Percentiles rank a stretch among this genome's conserved stretches.
Evolutionary conservation across 2,329 filamentous ascomycete genomes (phyloP).

Genomic region (Claviceps monticola): DNA sequence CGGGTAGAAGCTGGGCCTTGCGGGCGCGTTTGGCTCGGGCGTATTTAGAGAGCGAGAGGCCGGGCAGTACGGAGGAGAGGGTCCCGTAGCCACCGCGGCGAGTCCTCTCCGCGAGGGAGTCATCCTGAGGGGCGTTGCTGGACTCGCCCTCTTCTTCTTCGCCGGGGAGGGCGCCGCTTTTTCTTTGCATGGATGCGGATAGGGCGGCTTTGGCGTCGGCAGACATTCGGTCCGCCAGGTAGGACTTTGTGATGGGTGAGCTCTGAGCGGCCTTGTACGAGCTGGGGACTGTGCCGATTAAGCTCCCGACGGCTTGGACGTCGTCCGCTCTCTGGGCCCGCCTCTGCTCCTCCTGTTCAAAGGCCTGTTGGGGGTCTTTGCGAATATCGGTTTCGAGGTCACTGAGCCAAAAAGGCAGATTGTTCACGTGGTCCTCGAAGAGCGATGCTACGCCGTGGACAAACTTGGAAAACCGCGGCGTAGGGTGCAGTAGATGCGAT

Average conservation of each 20-base stretch:
- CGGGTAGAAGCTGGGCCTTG: slow-evolving; percentile 46
- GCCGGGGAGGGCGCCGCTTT: slow-evolving; percentile 13
- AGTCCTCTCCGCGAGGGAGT: slow-evolving; percentile 9
- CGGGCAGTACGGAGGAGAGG: slow-evolving; percentile 62
- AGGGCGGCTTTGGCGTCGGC: slow-evolving; percentile 26
- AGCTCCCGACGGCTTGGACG: slow-evolving; percentile 77
- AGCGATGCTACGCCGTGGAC: slow-evolving; percentile 83
- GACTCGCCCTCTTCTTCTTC: slow-evolving; percentile 24
- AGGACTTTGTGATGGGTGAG: slow-evolving; percentile 56
- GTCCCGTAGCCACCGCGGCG: slow-evolving; percentile 31
- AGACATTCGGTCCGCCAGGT: slow-evolving; percentile 40
- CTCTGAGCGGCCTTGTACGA: slow-evolving; percentile 46
- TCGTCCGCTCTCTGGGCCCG: slow-evolving; percentile 72
- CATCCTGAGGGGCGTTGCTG: slow-evolving; percentile 21
- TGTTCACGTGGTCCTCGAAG: slow-evolving; percentile 94
- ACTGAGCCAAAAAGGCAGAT: slow-evolving; percentile 88
- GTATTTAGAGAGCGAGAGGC: slow-evolving; percentile 71
- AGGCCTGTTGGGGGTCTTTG: slow-evolving; percentile 79
- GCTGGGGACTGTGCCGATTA: slow-evolving; percentile 48
- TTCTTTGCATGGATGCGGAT: slow-evolving; percentile 14
- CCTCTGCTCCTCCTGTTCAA: slow-evolving; percentile 79
- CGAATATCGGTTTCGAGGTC: slow-evolving; percentile 89
- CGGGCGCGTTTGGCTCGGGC: slow-evolving; percentile 41
- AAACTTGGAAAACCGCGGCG: slow-evolving; percentile 90
- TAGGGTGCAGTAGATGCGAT: slow-evolving; percentile 82